Evolutionary conservation across 2,329 filamentous ascomycete genomes (phyloP), one percentile per base, ranked within the genome.

Genomic region (Colletotrichum orchidophilum): DNA sequence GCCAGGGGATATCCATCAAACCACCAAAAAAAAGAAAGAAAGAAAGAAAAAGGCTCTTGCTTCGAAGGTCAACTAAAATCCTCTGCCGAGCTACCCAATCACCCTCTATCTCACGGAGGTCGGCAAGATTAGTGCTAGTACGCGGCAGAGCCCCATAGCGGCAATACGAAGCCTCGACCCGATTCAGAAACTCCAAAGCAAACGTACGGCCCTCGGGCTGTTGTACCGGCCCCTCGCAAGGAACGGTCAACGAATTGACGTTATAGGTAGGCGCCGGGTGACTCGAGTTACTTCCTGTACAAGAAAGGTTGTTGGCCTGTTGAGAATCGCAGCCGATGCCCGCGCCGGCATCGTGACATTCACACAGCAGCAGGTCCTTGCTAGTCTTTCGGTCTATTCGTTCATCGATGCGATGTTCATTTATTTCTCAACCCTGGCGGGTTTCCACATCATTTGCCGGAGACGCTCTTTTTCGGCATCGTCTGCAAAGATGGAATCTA

Each of bases 401-500:
- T 39, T 15, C 46, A 53, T 52, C 33, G 46, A 53, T 24, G 27
- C 42, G 42, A 24, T 26, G 55, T 35, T 61, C 46, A 24, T 27
- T 35, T 39, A 21, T 9, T 46, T 21, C 49, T 55, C 42, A 26
- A 27, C 29, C 52, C n/a, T n/a, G 8, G 54, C 35, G 29, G 60
- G 24, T 59, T 46, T 61, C 86, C 85, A 87, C 85, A 90, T 88
- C 11, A 88, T 76, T 2, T 78, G 75, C 50, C 83, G 81, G 65
- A 94, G 76, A 66, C 89, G 83, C 53, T 81, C 75, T 77, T 91
- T 93, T 75, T 94, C 91, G 15, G 84, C 81, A 3, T 90, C 84
- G 0, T 86, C 87, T 1, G 87, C 89, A 75, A 96, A 96, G 31
- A 94, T 93, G 2, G 87, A 85, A 21, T 90, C 85, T 4, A 93